Evolutionary conservation across 108 stramenopile species (phyloP), one percentile per base, ranked within the genome.

Genomic region (Skeletonema costatum): DNA sequence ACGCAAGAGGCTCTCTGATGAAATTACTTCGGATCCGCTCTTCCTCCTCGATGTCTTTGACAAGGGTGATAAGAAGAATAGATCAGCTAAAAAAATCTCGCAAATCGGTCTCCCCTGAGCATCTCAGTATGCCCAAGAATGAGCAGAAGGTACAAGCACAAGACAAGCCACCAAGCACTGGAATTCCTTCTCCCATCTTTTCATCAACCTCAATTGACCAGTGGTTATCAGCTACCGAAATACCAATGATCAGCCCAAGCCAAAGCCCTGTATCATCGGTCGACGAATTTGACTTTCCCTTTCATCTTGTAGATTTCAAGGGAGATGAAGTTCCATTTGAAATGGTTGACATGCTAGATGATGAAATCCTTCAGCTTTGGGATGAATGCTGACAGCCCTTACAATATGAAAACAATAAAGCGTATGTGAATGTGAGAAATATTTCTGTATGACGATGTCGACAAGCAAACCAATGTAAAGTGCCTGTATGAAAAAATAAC

Each of bases 31-130:
- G 17, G 88, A 92, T 77, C 88, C 89, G 8, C 75, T 76, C 25
- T 92, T 90, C 66, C 62, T 93, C 29, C 78, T 66, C 38, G 86
- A 60, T 36, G 86, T 92, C 11, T 92, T 92, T 64, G 87, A 79
- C 56, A 74, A 67, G 17, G 71, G 80, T 38, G 31, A 33, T 58
- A 33, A 30, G 12, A 33, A 30, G 12, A 58, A 77, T 25, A 51
- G 19, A 51, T 2, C 17, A 21, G 1, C 19, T 7, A 51, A 51
- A 7, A 7, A 51, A 51, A 51, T 17, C 50, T 51, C 19, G 50
- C 50, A 51, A 21, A 51, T 7, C 17, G 4, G 19, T 1, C 17
- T 51, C 50, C 19, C 5, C 50, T 51, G 7, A 51, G 19, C n/a
- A 1, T 3, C 19, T 21, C 19, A 19, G 0, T 6, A 4, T 4